Conservation (phyloP, 192 early-diverging fungal species). For the Lobosporangium transversale region DNA sequence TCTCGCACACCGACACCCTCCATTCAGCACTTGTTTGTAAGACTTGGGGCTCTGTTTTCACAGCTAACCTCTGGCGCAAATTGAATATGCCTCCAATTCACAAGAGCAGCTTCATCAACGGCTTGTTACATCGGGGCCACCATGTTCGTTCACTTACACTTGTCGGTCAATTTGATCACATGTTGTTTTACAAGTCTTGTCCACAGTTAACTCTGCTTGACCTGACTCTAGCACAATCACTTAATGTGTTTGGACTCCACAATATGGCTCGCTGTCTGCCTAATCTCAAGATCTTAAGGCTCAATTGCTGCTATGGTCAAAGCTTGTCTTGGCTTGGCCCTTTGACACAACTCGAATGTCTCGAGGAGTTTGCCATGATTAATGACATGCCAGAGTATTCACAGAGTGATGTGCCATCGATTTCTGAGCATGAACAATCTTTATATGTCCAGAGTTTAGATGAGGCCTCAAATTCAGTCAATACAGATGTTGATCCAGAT, state of each 20-base stretch:
- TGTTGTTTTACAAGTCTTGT: background rate
- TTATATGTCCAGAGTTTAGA: background rate
- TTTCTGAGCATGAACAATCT: background rate
- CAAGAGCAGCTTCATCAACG: background rate
- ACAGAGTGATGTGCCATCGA: background rate
- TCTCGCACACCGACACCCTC: background rate
- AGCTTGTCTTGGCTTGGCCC: background rate
- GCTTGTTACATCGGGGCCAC: background rate
- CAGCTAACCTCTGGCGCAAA: background rate
- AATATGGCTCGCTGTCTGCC: slow-evolving; percentile 5
- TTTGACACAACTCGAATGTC: background rate
- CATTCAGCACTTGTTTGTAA: slow-evolving; percentile 3
- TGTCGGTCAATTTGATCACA: background rate
- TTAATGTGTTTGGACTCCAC: background rate
- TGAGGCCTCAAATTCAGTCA: too few relatives aligned
- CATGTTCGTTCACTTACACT: background rate
- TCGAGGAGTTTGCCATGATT: background rate
- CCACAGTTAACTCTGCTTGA: background rate
- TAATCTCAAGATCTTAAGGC: background rate
- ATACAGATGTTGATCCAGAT: background rate
- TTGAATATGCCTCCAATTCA: slow-evolving; percentile 4
- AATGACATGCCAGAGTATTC: background rate
- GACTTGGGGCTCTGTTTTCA: slow-evolving; percentile 3
- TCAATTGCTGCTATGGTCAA: slow-evolving; percentile 17
- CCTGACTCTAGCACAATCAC: slow-evolving; percentile 1